Conservation (phyloP, 2,329 filamentous ascomycete species). For the Fusarium sp. region DNA sequence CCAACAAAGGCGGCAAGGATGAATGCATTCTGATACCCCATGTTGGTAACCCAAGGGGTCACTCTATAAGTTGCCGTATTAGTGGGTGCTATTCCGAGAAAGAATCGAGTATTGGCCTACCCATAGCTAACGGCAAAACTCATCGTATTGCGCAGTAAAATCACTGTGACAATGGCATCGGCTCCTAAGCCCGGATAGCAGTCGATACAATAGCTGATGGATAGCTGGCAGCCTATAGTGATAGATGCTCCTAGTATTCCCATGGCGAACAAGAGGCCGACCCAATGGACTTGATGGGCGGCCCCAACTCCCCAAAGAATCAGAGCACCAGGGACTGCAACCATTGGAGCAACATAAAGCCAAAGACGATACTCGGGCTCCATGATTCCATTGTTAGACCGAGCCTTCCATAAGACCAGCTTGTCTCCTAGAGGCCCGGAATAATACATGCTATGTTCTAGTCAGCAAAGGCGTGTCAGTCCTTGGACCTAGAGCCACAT, state of each 20-base stretch:
- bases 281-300: neutral
- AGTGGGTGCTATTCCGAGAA: neutral
- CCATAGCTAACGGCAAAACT: neutral
- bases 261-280: neutral
- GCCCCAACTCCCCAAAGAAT: neutral
- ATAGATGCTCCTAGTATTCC: neutral
- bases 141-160: neutral
- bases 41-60: neutral
- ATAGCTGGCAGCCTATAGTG: neutral
- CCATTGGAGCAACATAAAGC: neutral
- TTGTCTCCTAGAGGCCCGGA: neutral
- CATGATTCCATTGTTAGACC: neutral
- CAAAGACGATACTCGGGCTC: slow-evolving; percentile 5
- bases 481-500: no score
- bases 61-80: neutral
- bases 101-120: neutral
- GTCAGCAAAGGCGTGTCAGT: neutral
- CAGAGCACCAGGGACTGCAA: neutral
- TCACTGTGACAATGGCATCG: neutral
- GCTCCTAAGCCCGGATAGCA: neutral
- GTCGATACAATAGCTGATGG: neutral
- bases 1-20: slow-evolving; percentile 1
- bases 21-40: slow-evolving; percentile 6
- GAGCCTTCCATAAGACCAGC: neutral
- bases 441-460: neutral